Conservation (phyloP, 1,284 basidiomycete species). For the Cryptococcus sp. region DNA sequence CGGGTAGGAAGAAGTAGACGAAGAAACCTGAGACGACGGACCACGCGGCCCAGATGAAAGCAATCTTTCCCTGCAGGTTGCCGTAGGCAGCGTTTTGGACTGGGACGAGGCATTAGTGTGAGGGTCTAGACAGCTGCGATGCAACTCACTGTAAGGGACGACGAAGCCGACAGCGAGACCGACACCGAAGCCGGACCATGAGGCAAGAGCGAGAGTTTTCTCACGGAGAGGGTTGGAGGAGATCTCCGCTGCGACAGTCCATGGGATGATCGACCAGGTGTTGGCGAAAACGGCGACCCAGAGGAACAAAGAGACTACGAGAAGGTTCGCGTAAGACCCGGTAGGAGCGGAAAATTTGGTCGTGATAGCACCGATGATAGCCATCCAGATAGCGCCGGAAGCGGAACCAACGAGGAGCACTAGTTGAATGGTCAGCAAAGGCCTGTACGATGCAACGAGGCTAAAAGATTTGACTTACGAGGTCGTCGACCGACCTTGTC, state of each 20-base stretch:
- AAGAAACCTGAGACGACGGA: background rate
- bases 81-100: background rate
- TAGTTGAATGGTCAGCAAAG: constrained; percentile 3
- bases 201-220: constrained; percentile 15
- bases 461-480: background rate
- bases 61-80: background rate
- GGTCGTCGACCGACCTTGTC: constrained; percentile 22
- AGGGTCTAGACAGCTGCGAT: too few relatives aligned
- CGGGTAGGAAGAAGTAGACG: constrained; percentile 6
- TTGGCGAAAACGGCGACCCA: background rate
- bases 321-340: constrained; percentile 11
- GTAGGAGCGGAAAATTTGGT: constrained; percentile 8
- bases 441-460: background rate
- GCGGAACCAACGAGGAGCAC: constrained; percentile 17
- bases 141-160: background rate
- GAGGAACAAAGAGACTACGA: constrained; percentile 11
- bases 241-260: constrained; percentile 21
- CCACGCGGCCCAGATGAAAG: background rate
- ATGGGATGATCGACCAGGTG: constrained; percentile 18
- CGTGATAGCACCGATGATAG: constrained; percentile 14
- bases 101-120: too few relatives aligned
- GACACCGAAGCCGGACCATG: constrained; percentile 18
- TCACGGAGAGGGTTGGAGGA: constrained; percentile 16
- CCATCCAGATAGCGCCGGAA: constrained; percentile 14
- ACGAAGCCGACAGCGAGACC: background rate